Base-by-base conservation (phyloP, 2,329 filamentous ascomycete genomes). In the Truncatella angustata region DNA sequence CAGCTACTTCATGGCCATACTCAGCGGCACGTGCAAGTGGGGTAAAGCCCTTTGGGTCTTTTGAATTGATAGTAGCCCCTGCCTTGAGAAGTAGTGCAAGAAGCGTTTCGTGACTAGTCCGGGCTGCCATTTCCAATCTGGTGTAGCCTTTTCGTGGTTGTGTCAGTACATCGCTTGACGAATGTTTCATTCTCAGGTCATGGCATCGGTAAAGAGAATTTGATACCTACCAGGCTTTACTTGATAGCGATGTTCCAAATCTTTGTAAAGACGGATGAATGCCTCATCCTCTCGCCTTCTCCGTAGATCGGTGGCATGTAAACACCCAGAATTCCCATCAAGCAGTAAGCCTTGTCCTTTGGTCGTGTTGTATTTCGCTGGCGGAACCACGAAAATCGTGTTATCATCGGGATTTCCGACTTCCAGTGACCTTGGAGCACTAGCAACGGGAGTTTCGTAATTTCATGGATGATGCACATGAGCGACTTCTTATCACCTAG, bases 401-500 rank as follows among this genome's bases (percentile, higher is more conserved):
- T 45, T 1, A 30, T 1, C 14, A 32, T 23, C 12, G n/a, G 20
- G 1, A 45, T n/a, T 7, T 34, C 21, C 6, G 21, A 32, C 3
- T 45, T 12, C 24, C 9, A 28, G 26, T 4, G 5, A 34, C 7
- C 1, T 9, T 24, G 43, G 32, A 68, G 60, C 5, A 55, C 58
- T 12, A 18, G 9, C 21, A 52, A 10, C 16, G 56, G 39, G 26
- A 67, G 62, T 0, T 49, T 49, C 9, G 63, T 68, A 5, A 62
- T 56, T 7, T 59, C 37, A 49, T 60, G 53, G 34, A 67, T 58
- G 7, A 49, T 28, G 18, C 56, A 23, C 49, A 54, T 54, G 16
- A 65, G 56, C 16, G 54, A 56, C 20, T 6, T 52, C 52, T 64
- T 67, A 37, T 58, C 52, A 23, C 65, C 64, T 10, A 68, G 54